Conservation (phyloP, 140 eudicot species). For the Flaveria floridana region DNA sequence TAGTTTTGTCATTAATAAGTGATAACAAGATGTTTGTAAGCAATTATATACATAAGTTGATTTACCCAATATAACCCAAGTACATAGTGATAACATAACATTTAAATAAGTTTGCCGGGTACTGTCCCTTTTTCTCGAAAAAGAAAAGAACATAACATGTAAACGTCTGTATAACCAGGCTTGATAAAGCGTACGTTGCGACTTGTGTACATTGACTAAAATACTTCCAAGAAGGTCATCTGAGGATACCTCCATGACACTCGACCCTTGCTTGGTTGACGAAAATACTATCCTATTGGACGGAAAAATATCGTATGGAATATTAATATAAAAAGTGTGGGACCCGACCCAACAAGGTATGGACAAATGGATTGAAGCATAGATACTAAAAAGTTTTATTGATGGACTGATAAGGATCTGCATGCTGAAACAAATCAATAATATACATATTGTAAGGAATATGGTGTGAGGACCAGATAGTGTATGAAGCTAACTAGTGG, state of each 20-base stretch:
- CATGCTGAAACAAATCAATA: constrained; percentile 8
- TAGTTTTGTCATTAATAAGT: neutral
- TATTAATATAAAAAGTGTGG: neutral
- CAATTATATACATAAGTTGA: neutral
- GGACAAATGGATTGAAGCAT: constrained; percentile 6
- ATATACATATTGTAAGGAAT: constrained; percentile 1
- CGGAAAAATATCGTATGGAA: neutral
- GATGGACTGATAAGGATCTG: neutral
- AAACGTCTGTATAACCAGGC: no score
- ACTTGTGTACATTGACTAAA: no score
- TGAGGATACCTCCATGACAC: neutral
- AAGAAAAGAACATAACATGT: no score
- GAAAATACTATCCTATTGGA: neutral
- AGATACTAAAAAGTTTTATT: constrained; percentile 12
- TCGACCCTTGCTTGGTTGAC: neutral
- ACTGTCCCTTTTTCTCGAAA: no score
- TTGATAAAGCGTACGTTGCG: no score
- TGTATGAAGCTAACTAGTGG: constrained; percentile 21
- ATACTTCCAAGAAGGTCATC: no score
- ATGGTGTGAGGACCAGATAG: constrained; percentile 31
- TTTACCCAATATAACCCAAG: neutral
- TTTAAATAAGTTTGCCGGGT: no score
- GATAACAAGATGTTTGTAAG: constrained; percentile 3
- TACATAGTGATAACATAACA: neutral
- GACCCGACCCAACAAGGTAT: neutral